Percentiles rank a stretch among this genome's conserved stretches.
These are phyloP conservation scores for Microcyclospora pomicola DNA, from an alignment of 2,329 filamentous ascomycete species.

Conservation along the genomic window DNA sequence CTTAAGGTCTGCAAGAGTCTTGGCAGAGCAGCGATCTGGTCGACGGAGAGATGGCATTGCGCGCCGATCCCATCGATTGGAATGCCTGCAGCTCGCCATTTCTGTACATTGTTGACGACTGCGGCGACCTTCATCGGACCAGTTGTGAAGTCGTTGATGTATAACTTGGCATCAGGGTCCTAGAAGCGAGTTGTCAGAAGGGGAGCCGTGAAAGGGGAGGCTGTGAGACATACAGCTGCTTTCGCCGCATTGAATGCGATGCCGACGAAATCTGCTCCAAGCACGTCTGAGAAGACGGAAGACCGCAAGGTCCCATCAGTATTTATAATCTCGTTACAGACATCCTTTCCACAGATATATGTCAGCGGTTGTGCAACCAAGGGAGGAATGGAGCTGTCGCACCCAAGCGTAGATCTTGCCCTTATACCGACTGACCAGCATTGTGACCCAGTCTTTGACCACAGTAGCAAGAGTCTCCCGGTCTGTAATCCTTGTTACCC, in stretches of 20 bases:
- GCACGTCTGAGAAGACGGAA: slow-evolving; percentile 51
- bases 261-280: slow-evolving; percentile 55
- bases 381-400: slow-evolving; percentile 9
- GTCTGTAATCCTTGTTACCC: slow-evolving; percentile 45
- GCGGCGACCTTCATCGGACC: slow-evolving; percentile 10
- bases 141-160: slow-evolving; percentile 55
- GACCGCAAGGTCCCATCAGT: slow-evolving; percentile 51
- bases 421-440: slow-evolving; percentile 45
- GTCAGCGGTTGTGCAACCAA: background rate
- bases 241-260: slow-evolving; percentile 58
- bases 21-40: slow-evolving; percentile 33
- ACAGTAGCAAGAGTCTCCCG: slow-evolving; percentile 39
- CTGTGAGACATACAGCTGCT: slow-evolving; percentile 29
- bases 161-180: slow-evolving; percentile 54
- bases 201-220: background rate
- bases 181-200: background rate
- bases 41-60: slow-evolving; percentile 38
- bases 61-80: slow-evolving; percentile 53
- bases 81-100: slow-evolving; percentile 48
- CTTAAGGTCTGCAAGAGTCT: slow-evolving; percentile 25
- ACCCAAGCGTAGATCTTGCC: slow-evolving; percentile 48
- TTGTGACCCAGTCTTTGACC: slow-evolving; percentile 46
- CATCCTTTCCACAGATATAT: slow-evolving; percentile 30
- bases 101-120: slow-evolving; percentile 43
- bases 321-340: slow-evolving; percentile 48